Percentiles rank a stretch among this genome's conserved stretches.
These are phyloP conservation scores for Colletotrichum tanaceti DNA, from an alignment of 2,329 filamentous ascomycete species.

Conservation along the genomic window DNA sequence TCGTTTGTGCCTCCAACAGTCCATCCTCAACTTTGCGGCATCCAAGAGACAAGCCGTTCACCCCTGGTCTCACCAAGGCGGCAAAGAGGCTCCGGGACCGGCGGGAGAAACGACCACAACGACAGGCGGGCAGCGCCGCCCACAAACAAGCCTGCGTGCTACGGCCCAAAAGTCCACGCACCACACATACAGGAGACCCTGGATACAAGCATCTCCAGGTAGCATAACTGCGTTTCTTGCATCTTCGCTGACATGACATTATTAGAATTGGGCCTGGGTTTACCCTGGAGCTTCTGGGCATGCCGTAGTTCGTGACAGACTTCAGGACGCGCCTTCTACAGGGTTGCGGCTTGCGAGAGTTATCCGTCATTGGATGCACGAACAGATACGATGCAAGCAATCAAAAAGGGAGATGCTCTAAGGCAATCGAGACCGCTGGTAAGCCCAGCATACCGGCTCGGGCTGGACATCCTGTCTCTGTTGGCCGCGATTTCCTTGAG, in stretches of 20 bases:
- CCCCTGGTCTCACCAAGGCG: conserved; percentile 33
- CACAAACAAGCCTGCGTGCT: conserved; percentile 19
- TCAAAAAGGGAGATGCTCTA: conserved; percentile 7
- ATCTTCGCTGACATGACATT: conserved; percentile 29
- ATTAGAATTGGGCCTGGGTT: conserved; percentile 14
- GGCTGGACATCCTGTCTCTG: not conserved
- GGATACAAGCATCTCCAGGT: conserved; percentile 4
- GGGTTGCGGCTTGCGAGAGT: conserved; percentile 23
- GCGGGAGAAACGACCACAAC: conserved; percentile 15
- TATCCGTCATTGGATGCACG: conserved; percentile 23
- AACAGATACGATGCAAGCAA: conserved; percentile 23
- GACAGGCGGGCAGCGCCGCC: conserved; percentile 29
- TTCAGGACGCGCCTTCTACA: not conserved
- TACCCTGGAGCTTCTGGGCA: conserved; percentile 12
- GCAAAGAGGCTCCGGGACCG: conserved; percentile 27
- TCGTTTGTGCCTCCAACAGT: conserved; percentile 18
- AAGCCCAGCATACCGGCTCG: conserved; percentile 21
- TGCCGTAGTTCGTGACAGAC: not conserved
- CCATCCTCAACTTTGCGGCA: not conserved
- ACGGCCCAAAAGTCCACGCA: conserved; percentile 14
- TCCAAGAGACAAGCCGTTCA: not conserved
- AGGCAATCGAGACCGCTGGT: conserved; percentile 4
- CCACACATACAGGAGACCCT: not conserved
- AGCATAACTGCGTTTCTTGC: conserved; percentile 27
- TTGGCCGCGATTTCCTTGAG: not conserved